A percentile compares a stretch with the other conserved stretches of the same genome.
Conservation (phyloP, 2,329 filamentous ascomycete species). For the Diaporthe australafricana region DNA sequence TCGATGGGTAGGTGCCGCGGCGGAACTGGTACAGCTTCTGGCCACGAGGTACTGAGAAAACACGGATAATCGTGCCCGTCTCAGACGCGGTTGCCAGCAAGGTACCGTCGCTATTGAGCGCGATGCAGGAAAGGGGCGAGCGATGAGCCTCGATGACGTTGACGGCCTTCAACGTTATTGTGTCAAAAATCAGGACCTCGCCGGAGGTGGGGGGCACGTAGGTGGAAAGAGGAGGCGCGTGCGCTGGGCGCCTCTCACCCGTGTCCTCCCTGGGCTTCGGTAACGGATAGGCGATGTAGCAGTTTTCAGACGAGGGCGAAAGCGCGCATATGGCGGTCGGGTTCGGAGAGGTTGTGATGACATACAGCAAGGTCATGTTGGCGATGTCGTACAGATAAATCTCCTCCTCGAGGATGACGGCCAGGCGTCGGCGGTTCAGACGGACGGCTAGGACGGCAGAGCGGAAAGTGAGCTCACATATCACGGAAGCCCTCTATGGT, state of each 20-base stretch:
- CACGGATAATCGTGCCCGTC: slow-evolving; percentile 96
- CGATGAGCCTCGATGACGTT: slow-evolving; percentile 97
- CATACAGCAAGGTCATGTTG: slow-evolving; percentile 95
- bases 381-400: slow-evolving; percentile 99
- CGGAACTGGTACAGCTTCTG: slow-evolving; percentile 97
- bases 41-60: slow-evolving; percentile 91
- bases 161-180: slow-evolving; percentile 87
- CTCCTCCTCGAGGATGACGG: slow-evolving; percentile 93
- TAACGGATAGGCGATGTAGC: slow-evolving; percentile 93
- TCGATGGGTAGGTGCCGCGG: slow-evolving; percentile 92
- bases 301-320: slow-evolving; percentile 94
- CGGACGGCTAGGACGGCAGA: slow-evolving; percentile 95
- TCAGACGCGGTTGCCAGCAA: slow-evolving; percentile 94
- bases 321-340: slow-evolving; percentile 91
- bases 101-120: slow-evolving; percentile 92
- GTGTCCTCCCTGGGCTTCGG: slow-evolving; percentile 76
- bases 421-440: slow-evolving; percentile 92
- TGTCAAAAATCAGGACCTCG: slow-evolving; percentile 93
- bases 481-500: slow-evolving; percentile 76
- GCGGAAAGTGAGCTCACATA: slow-evolving; percentile 98
- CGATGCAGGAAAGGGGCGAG: slow-evolving; percentile 89
- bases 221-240: slow-evolving; percentile 84
- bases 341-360: slow-evolving; percentile 94
- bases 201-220: slow-evolving; percentile 88
- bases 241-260: slow-evolving; percentile 73